phyloP scores from a whole-genome alignment of 495 filamentous ascomycete genomes.

The Platismatia glauca region DNA sequence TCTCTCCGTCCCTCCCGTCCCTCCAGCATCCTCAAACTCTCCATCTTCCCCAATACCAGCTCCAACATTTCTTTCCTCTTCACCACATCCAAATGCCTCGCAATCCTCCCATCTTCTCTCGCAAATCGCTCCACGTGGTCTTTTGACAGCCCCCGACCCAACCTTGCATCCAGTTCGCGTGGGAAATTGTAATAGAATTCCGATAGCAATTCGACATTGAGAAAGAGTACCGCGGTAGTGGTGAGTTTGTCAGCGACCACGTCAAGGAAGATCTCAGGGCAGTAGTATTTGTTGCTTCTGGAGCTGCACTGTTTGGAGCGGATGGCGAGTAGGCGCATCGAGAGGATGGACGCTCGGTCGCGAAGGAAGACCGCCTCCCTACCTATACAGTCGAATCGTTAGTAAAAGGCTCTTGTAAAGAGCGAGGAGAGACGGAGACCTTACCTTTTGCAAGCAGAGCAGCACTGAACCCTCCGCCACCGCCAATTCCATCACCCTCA shows the following conservation, averaged over 20 bases:
- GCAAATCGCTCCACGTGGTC: conserved; percentile 83
- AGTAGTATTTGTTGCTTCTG: conserved; percentile 75
- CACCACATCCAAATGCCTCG: conserved; percentile 83
- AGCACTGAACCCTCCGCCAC: conserved; percentile 86
- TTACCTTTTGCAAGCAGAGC: conserved; percentile 71
- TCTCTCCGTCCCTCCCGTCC: conserved; percentile 28
- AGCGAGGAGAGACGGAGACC: conserved; percentile 10
- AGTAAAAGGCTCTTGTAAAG: neutral
- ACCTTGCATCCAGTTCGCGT: conserved; percentile 74
- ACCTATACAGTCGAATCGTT: conserved; percentile 40
- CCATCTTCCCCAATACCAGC: conserved; percentile 87
- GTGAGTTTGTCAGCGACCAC: conserved; percentile 93
- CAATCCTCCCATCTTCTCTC: conserved; percentile 80
- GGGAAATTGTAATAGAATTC: conserved; percentile 98
- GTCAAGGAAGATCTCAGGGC: conserved; percentile 94
- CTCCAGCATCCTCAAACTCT: conserved; percentile 72
- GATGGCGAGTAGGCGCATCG: conserved; percentile 77
- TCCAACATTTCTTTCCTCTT: conserved; percentile 86
- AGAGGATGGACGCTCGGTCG: conserved; percentile 79
- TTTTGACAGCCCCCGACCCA: conserved; percentile 72
- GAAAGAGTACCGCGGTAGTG: conserved; percentile 88
- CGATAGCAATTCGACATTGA: conserved; percentile 91
- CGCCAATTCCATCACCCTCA: conserved; percentile 71
- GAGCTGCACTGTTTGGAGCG: conserved; percentile 79
- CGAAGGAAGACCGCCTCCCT: conserved; percentile 89